These are phyloP conservation scores for Thalia dealbata DNA, from an alignment of 176 grass and related monocot genomes.

Conservation along the genomic window DNA sequence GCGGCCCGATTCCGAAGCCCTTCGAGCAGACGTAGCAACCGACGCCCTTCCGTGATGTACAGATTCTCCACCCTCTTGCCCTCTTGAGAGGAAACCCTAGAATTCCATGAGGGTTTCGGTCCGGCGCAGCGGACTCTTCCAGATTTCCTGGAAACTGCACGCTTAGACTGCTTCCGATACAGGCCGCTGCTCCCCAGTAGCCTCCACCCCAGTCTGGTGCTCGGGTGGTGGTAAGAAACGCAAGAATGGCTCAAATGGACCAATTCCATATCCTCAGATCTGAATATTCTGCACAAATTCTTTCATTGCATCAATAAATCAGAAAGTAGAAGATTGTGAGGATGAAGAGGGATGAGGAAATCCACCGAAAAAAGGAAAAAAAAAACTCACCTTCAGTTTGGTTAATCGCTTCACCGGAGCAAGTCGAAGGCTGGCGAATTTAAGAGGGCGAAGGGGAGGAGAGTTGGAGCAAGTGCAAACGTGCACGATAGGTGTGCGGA, in stretches of 20 bases:
- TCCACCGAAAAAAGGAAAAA: too few species aligned
- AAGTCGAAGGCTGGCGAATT: background rate
- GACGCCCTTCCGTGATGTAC: background rate
- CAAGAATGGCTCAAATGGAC: constrained; percentile 46
- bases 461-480: background rate
- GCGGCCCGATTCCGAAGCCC: constrained; percentile 8
- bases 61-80: background rate
- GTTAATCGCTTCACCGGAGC: background rate
- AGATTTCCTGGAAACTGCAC: constrained; percentile 25
- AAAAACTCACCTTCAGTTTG: background rate
- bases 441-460: background rate
- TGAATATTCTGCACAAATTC: background rate
- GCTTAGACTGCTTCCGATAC: constrained; percentile 16
- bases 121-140: constrained; percentile 24
- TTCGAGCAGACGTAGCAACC: constrained; percentile 15
- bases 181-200: constrained; percentile 12
- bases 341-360: background rate
- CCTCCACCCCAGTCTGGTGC: constrained; percentile 22
- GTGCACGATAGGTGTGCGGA: background rate
- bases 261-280: constrained; percentile 39
- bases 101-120: constrained; percentile 7
- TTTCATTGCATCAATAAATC: background rate
- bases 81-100: background rate
- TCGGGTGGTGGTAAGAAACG: constrained; percentile 39
- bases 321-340: background rate